phyloP scores from a whole-genome alignment of 192 early-diverging fungal species.

The Rhizoclosmatium sp. region DNA sequence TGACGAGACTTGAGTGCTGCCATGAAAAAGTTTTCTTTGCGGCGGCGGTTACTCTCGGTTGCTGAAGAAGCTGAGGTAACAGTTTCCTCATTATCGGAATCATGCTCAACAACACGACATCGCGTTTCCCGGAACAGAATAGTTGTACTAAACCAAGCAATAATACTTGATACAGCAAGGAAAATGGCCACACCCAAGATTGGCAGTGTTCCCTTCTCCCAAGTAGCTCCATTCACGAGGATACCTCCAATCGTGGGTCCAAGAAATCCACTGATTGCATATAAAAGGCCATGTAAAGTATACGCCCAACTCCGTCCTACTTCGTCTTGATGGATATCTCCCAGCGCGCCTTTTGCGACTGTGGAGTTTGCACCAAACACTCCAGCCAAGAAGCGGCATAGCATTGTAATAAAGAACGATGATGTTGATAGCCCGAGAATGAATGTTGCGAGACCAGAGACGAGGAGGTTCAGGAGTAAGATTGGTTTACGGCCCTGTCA shows the following conservation, averaged over 20 bases:
- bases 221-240: not conserved
- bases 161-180: not conserved
- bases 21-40: not conserved
- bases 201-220: not conserved
- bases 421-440: slow-evolving; percentile 28
- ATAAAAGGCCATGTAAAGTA: slow-evolving; percentile 53
- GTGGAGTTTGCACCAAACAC: slow-evolving; percentile 58
- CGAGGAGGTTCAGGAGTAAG: slow-evolving; percentile 20
- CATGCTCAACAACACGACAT: not conserved
- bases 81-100: not conserved
- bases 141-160: slow-evolving; percentile 12
- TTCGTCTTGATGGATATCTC: slow-evolving; percentile 46
- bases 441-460: slow-evolving; percentile 22
- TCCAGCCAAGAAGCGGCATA: slow-evolving; percentile 53
- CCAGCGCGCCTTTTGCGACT: slow-evolving; percentile 59
- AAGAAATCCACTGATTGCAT: slow-evolving; percentile 39
- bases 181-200: not conserved
- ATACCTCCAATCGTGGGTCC: slow-evolving; percentile 39
- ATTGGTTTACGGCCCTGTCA: slow-evolving; percentile 31
- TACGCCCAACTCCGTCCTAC: slow-evolving; percentile 50
- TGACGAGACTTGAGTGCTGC: not conserved
- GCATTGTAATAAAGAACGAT: slow-evolving; percentile 35
- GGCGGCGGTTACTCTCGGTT: not conserved
- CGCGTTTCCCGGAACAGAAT: not conserved
- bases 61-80: not conserved